Conservation (phyloP, 2,329 filamentous ascomycete species). For the Claviceps capensis region DNA sequence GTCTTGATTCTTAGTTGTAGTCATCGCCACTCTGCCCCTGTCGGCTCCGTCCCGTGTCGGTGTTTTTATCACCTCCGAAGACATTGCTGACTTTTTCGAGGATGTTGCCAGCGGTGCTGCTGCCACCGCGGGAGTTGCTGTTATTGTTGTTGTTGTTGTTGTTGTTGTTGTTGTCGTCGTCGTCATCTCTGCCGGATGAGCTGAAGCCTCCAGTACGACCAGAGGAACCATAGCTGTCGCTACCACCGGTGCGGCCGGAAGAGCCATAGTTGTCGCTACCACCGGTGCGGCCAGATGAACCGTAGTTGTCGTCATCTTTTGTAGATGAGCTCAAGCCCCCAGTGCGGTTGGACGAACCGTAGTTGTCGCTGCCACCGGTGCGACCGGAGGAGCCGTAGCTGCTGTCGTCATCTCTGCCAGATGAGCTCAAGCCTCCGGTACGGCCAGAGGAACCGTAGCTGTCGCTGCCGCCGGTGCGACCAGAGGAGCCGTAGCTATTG, state of each 20-base stretch:
- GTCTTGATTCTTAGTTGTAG: slow-evolving; percentile 6
- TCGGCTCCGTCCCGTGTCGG: slow-evolving; percentile 31
- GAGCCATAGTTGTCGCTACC: too few species aligned
- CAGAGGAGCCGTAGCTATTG: slow-evolving; percentile 8
- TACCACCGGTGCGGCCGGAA: too few species aligned
- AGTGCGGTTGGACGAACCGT: slow-evolving; percentile 5
- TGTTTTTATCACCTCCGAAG: slow-evolving; percentile 28
- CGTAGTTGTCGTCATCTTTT: too few species aligned
- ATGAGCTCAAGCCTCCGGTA: slow-evolving; percentile 3
- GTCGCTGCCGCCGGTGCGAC: slow-evolving; percentile 7
- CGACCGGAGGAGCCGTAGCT: slow-evolving; percentile 10
- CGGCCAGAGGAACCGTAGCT: slow-evolving; percentile 9
- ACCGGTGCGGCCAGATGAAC: too few species aligned
- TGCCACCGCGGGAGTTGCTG: slow-evolving; percentile 19
- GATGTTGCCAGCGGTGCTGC: slow-evolving; percentile 39
- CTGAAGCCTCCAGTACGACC: neutral
- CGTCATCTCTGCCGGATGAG: neutral
- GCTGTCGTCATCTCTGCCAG: slow-evolving; percentile 7
- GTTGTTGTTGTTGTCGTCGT: slow-evolving; percentile 5
- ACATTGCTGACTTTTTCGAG: slow-evolving; percentile 43
- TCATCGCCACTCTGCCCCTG: slow-evolving; percentile 12
- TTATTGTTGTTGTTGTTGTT: slow-evolving; percentile 3
- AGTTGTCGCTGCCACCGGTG: neutral
- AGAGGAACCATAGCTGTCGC: too few species aligned
- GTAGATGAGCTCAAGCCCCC: too few species aligned